phyloP scores from a whole-genome alignment of 2,329 filamentous ascomycete genomes.

The Juglanconis oblonga region DNA sequence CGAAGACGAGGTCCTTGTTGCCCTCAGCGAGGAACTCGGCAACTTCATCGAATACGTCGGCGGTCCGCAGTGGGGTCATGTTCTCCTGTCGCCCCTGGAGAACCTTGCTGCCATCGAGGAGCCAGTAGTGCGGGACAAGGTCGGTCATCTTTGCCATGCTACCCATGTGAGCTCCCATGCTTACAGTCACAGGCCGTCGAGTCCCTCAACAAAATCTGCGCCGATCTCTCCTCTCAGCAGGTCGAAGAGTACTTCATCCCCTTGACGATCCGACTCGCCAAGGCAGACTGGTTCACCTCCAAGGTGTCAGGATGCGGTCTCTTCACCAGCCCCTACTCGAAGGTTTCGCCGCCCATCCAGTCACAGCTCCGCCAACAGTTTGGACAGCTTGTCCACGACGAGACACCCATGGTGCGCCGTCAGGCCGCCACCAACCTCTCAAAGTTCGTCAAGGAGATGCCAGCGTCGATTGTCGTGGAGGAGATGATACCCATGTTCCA shows the following conservation, averaged over 20 bases:
- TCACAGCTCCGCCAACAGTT: conserved; percentile 91
- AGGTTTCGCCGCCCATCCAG: conserved; percentile 83
- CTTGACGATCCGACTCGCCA: conserved; percentile 90
- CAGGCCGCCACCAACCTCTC: conserved; percentile 94
- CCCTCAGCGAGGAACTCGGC: conserved; percentile 93
- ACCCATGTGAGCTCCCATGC: conserved; percentile 16
- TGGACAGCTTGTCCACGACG: conserved; percentile 89
- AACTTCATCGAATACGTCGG: conserved; percentile 98
- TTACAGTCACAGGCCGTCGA: conserved; percentile 73
- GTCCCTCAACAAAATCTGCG: conserved; percentile 98
- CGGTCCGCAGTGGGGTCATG: conserved; percentile 88
- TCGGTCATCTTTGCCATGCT: conserved; percentile 37
- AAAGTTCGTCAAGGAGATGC: conserved; percentile 98
- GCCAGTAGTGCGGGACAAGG: conserved; percentile 96
- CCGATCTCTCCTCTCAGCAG: conserved; percentile 83
- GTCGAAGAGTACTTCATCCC: conserved; percentile 98
- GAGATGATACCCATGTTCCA: conserved; percentile 99
- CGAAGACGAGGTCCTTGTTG: conserved; percentile 96
- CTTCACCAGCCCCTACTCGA: conserved; percentile 89
- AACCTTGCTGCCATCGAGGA: conserved; percentile 98
- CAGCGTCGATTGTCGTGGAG: conserved; percentile 83
- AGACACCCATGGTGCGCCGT: conserved; percentile 97
- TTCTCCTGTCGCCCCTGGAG: conserved; percentile 93
- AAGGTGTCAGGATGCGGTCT: conserved; percentile 97
- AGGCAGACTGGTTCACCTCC: conserved; percentile 99